Evolutionary conservation across 495 filamentous ascomycete genomes (phyloP).

Genomic region (Aspergillus funiculosus): DNA sequence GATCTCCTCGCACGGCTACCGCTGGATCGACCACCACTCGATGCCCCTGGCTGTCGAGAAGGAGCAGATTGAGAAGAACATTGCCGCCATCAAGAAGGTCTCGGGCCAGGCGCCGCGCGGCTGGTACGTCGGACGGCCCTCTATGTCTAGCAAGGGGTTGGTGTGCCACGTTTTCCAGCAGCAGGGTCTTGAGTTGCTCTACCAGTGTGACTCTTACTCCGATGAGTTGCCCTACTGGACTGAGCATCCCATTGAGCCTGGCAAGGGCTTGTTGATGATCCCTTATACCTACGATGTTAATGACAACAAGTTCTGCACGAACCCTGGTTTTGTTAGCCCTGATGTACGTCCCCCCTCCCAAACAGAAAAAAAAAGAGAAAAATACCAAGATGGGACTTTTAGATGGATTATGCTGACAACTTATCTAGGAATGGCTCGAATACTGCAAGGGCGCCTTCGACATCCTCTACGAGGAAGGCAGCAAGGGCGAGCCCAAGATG

Average conservation of each 20-base stretch:
- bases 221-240: slow-evolving; percentile 11
- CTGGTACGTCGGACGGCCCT: slow-evolving; percentile 7
- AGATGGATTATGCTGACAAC: too few relatives aligned
- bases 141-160: not conserved
- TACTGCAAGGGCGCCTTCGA: slow-evolving; percentile 6
- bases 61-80: slow-evolving; percentile 2
- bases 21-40: slow-evolving; percentile 10
- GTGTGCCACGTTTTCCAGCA: slow-evolving; percentile 3
- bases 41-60: slow-evolving; percentile 6
- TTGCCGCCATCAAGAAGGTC: not conserved
- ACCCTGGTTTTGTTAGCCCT: too few relatives aligned
- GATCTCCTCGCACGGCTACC: slow-evolving; percentile 4
- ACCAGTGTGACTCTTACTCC: slow-evolving; percentile 6
- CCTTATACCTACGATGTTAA: slow-evolving; percentile 8
- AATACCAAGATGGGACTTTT: too few relatives aligned
- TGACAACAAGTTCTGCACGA: slow-evolving; percentile 6
- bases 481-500: slow-evolving; percentile 7
- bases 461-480: slow-evolving; percentile 6
- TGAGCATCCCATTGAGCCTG: slow-evolving; percentile 1
- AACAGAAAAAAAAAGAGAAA: too few relatives aligned
- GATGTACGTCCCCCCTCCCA: too few relatives aligned
- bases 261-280: slow-evolving; percentile 8
- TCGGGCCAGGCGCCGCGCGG: slow-evolving; percentile 6
- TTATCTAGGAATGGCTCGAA: not conserved
- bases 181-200: not conserved